Conservation (phyloP, 371 early-diverging fungal genomes). For the Rhizomucor pusillus region DNA sequence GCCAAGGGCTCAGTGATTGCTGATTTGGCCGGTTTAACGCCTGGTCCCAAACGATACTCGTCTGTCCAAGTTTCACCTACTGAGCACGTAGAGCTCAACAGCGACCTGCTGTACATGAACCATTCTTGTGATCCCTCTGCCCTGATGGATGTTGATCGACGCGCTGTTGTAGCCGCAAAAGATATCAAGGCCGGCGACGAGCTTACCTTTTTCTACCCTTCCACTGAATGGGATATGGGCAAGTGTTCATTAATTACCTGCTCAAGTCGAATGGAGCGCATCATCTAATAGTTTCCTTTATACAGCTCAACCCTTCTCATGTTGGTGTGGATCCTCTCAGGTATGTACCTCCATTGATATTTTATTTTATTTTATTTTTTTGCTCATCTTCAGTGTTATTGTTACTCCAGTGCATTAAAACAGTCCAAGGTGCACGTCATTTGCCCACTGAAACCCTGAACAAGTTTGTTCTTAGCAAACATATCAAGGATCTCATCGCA, state of each 20-base stretch:
- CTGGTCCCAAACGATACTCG: slow-evolving; percentile 60
- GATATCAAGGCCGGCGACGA: slow-evolving; percentile 67
- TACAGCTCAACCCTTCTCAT: slow-evolving; percentile 71
- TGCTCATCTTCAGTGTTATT: too few relatives aligned
- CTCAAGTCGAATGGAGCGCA: not conserved
- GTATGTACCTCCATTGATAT: slow-evolving; percentile 12
- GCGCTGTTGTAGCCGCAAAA: slow-evolving; percentile 51
- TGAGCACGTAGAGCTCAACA: slow-evolving; percentile 70
- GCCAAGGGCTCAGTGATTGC: slow-evolving; percentile 56
- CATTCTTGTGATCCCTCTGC: slow-evolving; percentile 62
- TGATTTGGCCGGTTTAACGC: slow-evolving; percentile 49
- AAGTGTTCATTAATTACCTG: slow-evolving; percentile 3
- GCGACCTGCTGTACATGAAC: slow-evolving; percentile 56
- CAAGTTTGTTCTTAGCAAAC: slow-evolving; percentile 48
- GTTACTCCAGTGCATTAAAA: slow-evolving; percentile 68
- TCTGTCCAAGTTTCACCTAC: slow-evolving; percentile 63
- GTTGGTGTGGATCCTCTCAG: slow-evolving; percentile 72
- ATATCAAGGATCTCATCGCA: slow-evolving; percentile 51
- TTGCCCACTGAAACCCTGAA: slow-evolving; percentile 43
- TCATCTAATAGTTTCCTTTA: not conserved
- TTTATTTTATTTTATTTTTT: not conserved
- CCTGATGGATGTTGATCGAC: slow-evolving; percentile 52
- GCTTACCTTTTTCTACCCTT: slow-evolving; percentile 81
- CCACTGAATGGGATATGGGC: slow-evolving; percentile 86
- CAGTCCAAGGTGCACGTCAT: slow-evolving; percentile 60